Base-by-base conservation (phyloP, 768 basidiomycete species). In the Hypsizygus marmoreus region DNA sequence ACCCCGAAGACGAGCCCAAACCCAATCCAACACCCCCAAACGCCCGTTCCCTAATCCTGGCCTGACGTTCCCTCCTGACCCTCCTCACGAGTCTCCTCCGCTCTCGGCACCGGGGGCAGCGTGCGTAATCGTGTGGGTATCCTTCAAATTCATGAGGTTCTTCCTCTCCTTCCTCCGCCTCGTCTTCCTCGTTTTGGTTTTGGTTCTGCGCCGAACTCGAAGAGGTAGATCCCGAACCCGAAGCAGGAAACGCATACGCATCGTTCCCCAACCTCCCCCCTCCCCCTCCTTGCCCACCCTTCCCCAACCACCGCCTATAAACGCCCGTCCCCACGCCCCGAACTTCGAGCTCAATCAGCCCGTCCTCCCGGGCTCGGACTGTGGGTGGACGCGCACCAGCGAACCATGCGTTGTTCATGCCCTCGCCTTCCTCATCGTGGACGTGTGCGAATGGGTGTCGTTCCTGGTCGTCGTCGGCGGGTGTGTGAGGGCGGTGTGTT, bases 361-460 rank as follows among this genome's bases (percentile, higher is more conserved):
- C n/a, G n/a, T n/a, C n/a, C n/a, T n/a, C n/a, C n/a, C n/a, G n/a
- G n/a, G n/a, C n/a, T n/a, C n/a, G n/a, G n/a, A n/a, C n/a, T n/a
- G n/a, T n/a, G n/a, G n/a, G n/a, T n/a, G n/a, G n/a, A n/a, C n/a
- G n/a, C n/a, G n/a, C n/a, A n/a, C 46, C 43, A 2, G 23, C 16
- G 16, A 53, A 48, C 51, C 51, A 53, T 11, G 38, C 51, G 22
- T 53, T 48, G 20, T 44, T 48, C 46, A 53, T 53, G 13, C 46
- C 51, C 6, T 53, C 36, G 29, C 45, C 34, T 3, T 32, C 30
- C 19, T 39, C 45, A 4, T 20, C 10, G 7, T 14, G 10, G 10
- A 35, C 47, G 20, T 41, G 29, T 3, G 20, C 49, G n/a, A 48
- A 24, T 9, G 45, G 46, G 9, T 30, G 6, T 6, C 38, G 9